Conservation (phyloP, 2,329 filamentous ascomycete genomes). For the Leptographium wingfieldii region DNA sequence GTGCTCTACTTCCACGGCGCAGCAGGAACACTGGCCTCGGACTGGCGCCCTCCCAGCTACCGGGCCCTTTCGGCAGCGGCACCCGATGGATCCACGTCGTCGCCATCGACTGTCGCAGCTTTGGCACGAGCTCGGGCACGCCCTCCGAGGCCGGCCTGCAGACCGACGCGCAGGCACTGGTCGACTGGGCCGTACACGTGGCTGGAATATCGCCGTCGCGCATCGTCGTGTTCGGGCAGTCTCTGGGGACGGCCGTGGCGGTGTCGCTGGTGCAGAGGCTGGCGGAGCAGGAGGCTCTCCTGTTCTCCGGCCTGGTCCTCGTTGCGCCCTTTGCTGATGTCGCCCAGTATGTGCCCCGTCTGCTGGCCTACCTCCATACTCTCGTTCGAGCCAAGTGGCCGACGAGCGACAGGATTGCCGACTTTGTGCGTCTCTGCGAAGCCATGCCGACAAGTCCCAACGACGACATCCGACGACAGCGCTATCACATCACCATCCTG, state of each 20-base stretch:
- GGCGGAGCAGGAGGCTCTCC: conserved; percentile 13
- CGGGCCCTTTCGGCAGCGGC: conserved; percentile 38
- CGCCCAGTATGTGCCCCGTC: conserved; percentile 28
- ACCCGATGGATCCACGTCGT: conserved; percentile 42
- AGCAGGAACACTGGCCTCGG: conserved; percentile 41
- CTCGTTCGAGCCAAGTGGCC: conserved; percentile 39
- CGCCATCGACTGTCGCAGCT: conserved; percentile 50
- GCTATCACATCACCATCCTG: conserved; percentile 34
- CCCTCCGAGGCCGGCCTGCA: conserved; percentile 44
- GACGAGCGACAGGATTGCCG: conserved; percentile 33
- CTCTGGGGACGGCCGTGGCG: conserved; percentile 38
- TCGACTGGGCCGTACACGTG: conserved; percentile 39
- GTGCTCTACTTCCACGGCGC: conserved; percentile 43
- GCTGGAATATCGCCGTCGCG: conserved; percentile 38
- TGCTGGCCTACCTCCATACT: conserved; percentile 30
- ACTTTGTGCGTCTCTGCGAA: conserved; percentile 27
- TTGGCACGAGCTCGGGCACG: conserved; percentile 36
- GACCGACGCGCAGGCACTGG: conserved; percentile 37
- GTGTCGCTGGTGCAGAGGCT: conserved; percentile 14
- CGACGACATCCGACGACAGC: not conserved
- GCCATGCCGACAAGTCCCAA: conserved; percentile 6
- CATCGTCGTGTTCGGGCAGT: conserved; percentile 48
- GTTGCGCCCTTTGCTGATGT: conserved; percentile 45
- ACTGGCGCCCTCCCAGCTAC: conserved; percentile 42
- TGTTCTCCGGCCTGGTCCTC: conserved; percentile 42